Evolutionary conservation across 2,329 filamentous ascomycete genomes (phyloP), one percentile per base, ranked within the genome.

Genomic region (Tolypocladium guangdongense): DNA sequence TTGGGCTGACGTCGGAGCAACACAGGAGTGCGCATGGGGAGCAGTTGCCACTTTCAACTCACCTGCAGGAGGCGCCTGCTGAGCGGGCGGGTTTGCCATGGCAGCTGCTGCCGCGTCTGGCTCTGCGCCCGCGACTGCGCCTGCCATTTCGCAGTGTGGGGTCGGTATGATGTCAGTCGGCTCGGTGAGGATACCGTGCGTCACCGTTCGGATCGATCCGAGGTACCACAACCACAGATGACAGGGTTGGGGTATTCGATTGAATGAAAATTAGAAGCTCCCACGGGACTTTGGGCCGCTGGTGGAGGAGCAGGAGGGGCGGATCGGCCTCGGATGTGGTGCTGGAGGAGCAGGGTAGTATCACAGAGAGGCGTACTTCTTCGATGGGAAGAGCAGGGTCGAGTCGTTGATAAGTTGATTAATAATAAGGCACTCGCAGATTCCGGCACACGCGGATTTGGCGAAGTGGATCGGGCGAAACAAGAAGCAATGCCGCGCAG

Each of bases 31-130:
- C 27, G 41, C 41, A n/a, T 11, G 16, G 41, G 16, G 7, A 10
- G 41, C 16, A n/a, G 18, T 20, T 47, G 43, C 27, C 27, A 27
- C 7, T 33, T 12, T 36, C n/a, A 10, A 56, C 56, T 54, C 51
- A 56, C 54, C 51, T 48, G 53, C 20, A 41, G 50, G 47, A 24
- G 49, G 51, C 49, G 49, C 52, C 45, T 57, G 53, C 39, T 53
- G 55, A 35, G 52, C 51, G 7, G 54, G 47, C 22, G 55, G 39
- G 30, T 56, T 58, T 45, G 55, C 16, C 53, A 53, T 38, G 37
- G 53, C 52, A 50, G 53, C 55, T 11, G 38, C 50, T 20, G 51
- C 39, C 12, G 50, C 36, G 36, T 30, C 43, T 22, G 39, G 39
- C 32, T 38, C 36, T 11, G 52, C 39, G 52, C 48, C 33, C 24